Evolutionary conservation across 2,329 filamentous ascomycete genomes (phyloP).

Genomic region (Verticillium longisporum): DNA sequence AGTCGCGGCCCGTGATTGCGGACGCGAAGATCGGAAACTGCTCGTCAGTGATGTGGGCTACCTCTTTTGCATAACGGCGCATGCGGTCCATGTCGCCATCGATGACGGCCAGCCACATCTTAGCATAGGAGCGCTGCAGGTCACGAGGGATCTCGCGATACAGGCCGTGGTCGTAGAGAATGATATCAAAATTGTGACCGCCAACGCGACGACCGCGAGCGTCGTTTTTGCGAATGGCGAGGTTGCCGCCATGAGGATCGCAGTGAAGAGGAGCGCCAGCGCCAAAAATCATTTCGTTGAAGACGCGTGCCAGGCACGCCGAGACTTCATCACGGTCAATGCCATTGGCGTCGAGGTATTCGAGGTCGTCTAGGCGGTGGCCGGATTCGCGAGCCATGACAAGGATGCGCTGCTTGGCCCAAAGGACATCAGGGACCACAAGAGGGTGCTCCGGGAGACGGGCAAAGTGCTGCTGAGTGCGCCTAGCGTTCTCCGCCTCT

Average conservation of each 20-base stretch:
- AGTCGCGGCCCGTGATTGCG: constrained; percentile 93
- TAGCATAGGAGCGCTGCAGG: constrained; percentile 81
- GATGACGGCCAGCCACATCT: constrained; percentile 94
- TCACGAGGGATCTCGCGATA: constrained; percentile 84
- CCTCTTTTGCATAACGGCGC: constrained; percentile 82
- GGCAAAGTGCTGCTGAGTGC: constrained; percentile 75
- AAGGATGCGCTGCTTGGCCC: constrained; percentile 81
- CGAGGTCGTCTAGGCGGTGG: constrained; percentile 79
- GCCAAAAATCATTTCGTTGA: constrained; percentile 99
- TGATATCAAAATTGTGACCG: constrained; percentile 80
- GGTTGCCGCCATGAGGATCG: constrained; percentile 93
- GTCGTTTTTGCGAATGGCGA: constrained; percentile 78
- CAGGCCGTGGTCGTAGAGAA: constrained; percentile 93
- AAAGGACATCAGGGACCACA: constrained; percentile 82
- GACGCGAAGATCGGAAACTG: constrained; percentile 94
- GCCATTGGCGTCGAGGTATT: constrained; percentile 73
- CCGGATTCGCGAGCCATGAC: constrained; percentile 94
- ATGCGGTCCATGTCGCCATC: constrained; percentile 80
- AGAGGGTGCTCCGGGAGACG: constrained; percentile 69
- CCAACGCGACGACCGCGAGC: constrained; percentile 39
- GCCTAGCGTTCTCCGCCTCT: constrained; percentile 77
- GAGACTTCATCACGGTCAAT: constrained; percentile 97
- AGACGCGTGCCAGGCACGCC: constrained; percentile 80
- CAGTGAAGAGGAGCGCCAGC: constrained; percentile 84
- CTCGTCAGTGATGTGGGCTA: constrained; percentile 80